phyloP scores from a whole-genome alignment of 139 green algal genomes.

The Parachlorella kessleri region DNA sequence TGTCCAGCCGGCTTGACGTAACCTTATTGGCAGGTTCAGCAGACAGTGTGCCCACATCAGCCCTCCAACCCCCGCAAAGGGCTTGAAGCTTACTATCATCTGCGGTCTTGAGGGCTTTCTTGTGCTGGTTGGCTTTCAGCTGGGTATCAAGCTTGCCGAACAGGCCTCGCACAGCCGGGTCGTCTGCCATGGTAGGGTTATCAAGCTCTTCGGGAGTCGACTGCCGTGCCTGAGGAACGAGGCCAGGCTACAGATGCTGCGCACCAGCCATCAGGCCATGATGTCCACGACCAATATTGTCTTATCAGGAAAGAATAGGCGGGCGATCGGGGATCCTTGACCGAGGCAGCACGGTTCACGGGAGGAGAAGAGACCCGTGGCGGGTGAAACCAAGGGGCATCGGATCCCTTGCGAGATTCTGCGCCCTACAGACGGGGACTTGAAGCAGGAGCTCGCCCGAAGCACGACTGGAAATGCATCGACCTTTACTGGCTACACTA shows the following conservation, averaged over 20 bases:
- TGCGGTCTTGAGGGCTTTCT: slow-evolving; percentile 61
- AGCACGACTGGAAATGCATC: too few species aligned
- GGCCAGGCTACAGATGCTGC: not conserved
- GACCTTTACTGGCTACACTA: too few species aligned
- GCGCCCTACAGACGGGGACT: too few species aligned
- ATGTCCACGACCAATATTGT: too few species aligned
- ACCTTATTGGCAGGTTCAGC: not conserved
- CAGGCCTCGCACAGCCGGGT: slow-evolving; percentile 34
- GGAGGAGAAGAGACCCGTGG: too few species aligned
- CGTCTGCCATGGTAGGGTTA: not conserved
- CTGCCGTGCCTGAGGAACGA: not conserved
- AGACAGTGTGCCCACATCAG: not conserved
- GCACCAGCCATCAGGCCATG: not conserved
- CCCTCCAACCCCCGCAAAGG: not conserved
- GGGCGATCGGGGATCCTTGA: too few species aligned
- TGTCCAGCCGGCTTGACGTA: too few species aligned
- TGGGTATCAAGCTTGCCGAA: slow-evolving; percentile 59
- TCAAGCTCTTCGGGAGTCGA: slow-evolving; percentile 20
- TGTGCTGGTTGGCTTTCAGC: slow-evolving; percentile 58
- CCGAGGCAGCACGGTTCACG: too few species aligned
- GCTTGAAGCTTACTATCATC: slow-evolving; percentile 63
- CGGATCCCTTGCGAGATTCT: too few species aligned
- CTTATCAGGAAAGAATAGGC: too few species aligned
- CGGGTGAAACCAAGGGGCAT: too few species aligned
- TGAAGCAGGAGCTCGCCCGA: too few species aligned